Evolutionary conservation across 495 filamentous ascomycete genomes (phyloP).

Genomic region (Penicillium chermesinum): DNA sequence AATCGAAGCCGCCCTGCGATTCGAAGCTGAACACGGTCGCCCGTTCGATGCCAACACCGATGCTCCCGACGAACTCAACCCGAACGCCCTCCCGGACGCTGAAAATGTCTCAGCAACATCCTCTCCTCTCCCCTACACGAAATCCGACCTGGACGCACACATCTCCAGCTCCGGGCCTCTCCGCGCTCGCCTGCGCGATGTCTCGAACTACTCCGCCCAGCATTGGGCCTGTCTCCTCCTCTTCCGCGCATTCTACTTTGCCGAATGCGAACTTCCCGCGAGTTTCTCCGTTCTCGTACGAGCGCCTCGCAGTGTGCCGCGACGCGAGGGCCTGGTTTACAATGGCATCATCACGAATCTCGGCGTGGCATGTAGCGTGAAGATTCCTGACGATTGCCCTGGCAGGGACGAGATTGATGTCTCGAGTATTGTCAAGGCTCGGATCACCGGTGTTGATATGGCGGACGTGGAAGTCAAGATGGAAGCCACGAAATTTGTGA

Average conservation of each 20-base stretch:
- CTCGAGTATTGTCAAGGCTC: constrained; percentile 54
- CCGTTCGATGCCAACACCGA: constrained; percentile 41
- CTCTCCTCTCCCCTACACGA: constrained; percentile 59
- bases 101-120: background rate
- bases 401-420: constrained; percentile 30
- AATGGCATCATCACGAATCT: constrained; percentile 28
- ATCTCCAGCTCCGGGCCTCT: constrained; percentile 30
- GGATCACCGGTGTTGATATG: constrained; percentile 53
- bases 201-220: constrained; percentile 32
- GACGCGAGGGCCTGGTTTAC: constrained; percentile 26
- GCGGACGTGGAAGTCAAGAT: constrained; percentile 45
- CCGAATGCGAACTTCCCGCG: constrained; percentile 57
- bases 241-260: constrained; percentile 69
- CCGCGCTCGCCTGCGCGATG: constrained; percentile 27
- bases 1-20: constrained; percentile 73
- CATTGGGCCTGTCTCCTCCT: constrained; percentile 68
- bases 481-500: constrained; percentile 43
- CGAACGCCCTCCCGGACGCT: background rate
- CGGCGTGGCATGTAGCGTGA: constrained; percentile 28
- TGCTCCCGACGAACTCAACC: constrained; percentile 5
- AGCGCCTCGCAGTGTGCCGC: constrained; percentile 26
- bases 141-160: constrained; percentile 47
- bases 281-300: constrained; percentile 54
- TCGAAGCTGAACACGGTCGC: constrained; percentile 55
- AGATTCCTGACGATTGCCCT: constrained; percentile 21